Evolutionary conservation across 2,329 filamentous ascomycete species (phyloP).

Genomic region (Trichocomaceae sp.): DNA sequence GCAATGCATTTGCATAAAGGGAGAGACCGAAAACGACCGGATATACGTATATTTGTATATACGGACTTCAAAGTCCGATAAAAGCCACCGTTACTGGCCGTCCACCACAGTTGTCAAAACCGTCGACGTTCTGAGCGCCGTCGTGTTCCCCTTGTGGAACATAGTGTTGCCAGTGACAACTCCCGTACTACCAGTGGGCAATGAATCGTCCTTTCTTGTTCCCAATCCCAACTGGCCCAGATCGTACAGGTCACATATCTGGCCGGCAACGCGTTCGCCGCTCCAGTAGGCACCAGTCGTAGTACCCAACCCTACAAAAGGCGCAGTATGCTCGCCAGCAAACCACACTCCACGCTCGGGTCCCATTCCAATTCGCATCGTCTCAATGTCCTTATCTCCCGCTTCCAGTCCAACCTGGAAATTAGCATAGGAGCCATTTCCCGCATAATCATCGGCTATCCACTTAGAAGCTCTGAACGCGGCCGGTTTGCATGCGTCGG

Average conservation of each 20-base stretch:
- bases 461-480: constrained; percentile 66
- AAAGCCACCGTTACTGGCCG: constrained; percentile 3
- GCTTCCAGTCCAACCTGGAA: constrained; percentile 69
- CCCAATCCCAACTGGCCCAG: constrained; percentile 21
- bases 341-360: constrained; percentile 66
- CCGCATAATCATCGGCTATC: constrained; percentile 71
- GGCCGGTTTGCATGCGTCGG: constrained; percentile 55
- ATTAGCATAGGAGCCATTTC: constrained; percentile 76
- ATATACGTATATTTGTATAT: background rate
- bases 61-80: background rate
- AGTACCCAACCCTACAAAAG: constrained; percentile 82
- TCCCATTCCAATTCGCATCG: constrained; percentile 46
- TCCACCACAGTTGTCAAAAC: constrained; percentile 9
- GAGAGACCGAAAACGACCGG: background rate
- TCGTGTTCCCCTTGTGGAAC: constrained; percentile 13
- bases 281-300: constrained; percentile 90
- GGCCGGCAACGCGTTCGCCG: constrained; percentile 67
- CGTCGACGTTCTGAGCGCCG: constrained; percentile 2
- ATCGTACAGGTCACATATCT: constrained; percentile 33
- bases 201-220: constrained; percentile 25
- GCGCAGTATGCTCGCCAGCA: constrained; percentile 83
- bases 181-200: constrained; percentile 18
- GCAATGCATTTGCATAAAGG: background rate
- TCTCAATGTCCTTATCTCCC: constrained; percentile 65
- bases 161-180: constrained; percentile 11